Percentiles rank a stretch among this genome's conserved stretches.
Evolutionary conservation across 805 yeast genomes (phyloP).

Genomic region (Candida methanosorbosa): DNA sequence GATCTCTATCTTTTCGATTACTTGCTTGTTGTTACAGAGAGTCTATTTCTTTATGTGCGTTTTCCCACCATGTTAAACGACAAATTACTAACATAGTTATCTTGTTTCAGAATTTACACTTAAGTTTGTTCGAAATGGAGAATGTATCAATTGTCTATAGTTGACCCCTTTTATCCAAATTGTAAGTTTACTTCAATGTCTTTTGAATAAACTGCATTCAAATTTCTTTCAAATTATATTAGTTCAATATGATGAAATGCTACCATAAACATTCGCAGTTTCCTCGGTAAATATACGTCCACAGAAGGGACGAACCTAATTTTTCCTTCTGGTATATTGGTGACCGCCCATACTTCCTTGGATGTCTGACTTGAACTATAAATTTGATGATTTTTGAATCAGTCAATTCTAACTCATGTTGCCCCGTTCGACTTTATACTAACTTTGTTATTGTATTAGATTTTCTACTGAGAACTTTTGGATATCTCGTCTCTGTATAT

Average conservation of each 20-base stretch:
- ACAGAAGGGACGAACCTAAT: conserved; percentile 53
- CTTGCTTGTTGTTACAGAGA: not conserved
- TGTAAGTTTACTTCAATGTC: not conserved
- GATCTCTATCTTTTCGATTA: conserved; percentile 26
- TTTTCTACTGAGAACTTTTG: too few relatives aligned
- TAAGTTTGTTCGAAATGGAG: too few relatives aligned
- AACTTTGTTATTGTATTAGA: not conserved
- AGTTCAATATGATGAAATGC: conserved; percentile 57
- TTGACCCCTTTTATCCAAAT: too few relatives aligned
- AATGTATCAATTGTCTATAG: too few relatives aligned
- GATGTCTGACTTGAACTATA: conserved; percentile 62
- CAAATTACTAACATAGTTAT: too few relatives aligned
- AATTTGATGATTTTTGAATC: not conserved
- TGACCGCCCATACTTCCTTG: conserved; percentile 89
- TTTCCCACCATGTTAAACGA: too few relatives aligned
- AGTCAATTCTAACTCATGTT: not conserved
- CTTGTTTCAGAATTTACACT: too few relatives aligned
- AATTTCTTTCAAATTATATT: too few relatives aligned
- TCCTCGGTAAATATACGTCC: conserved; percentile 85
- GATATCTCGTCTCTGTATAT: too few relatives aligned
- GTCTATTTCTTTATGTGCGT: too few relatives aligned
- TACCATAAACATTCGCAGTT: conserved; percentile 87
- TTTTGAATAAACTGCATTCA: not conserved
- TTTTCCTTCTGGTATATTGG: conserved; percentile 54
- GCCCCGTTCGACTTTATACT: not conserved